Base-by-base conservation (phyloP, 257 asterid genomes). In the Thymus quinquecostatus region DNA sequence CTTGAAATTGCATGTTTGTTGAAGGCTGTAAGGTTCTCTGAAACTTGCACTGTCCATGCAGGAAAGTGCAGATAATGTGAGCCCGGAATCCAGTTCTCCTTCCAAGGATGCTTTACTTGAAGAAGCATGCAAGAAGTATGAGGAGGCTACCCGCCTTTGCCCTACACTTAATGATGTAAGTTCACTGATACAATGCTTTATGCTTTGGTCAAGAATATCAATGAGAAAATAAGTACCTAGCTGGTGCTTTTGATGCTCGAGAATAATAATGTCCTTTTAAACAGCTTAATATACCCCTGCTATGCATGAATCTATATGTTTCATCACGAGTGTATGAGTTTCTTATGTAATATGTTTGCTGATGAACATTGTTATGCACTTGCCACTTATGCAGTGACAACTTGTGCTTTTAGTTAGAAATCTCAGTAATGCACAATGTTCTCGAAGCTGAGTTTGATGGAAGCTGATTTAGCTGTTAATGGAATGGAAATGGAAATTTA, bases 21-120 rank as follows among this genome's bases (percentile, higher is more conserved):
- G 61, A 41, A 38, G 64, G 12, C 76, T 64, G 36, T 66, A 61
- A 36, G 43, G 41, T 48, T 75, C 48, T 62, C 47, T 45, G 54
- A 69, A 12, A 54, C 63, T 76, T 72, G 66, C 68, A 56, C 40
- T 66, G 63, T 69, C 64, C 82, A 54, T 86, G 86, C 95, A 94
- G 99, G 99, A 94, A 86, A 94, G 99, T 86, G 99, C 99, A 45
- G 99, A 94, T 79, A 94, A 94, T 74, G 90, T 94, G 56, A 85
- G 73, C 81, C 89, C 95, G 60, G 97, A 91, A 71, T 85, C 99
- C 33, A 80, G 82, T 76, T 87, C 97, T 82, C 91, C 96, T 75
- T 91, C 97, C 57, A 94, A 91, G 85, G 99, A 94, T 77, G 87
- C 91, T 70, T 83, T 94, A 86, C 97, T 94, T 60, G 97, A 91